A percentile compares a stretch with the other conserved stretches of the same genome.
These are phyloP conservation scores for Udeniomyces megalosporus DNA, from an alignment of 768 basidiomycete species.

Conservation along the genomic window DNA sequence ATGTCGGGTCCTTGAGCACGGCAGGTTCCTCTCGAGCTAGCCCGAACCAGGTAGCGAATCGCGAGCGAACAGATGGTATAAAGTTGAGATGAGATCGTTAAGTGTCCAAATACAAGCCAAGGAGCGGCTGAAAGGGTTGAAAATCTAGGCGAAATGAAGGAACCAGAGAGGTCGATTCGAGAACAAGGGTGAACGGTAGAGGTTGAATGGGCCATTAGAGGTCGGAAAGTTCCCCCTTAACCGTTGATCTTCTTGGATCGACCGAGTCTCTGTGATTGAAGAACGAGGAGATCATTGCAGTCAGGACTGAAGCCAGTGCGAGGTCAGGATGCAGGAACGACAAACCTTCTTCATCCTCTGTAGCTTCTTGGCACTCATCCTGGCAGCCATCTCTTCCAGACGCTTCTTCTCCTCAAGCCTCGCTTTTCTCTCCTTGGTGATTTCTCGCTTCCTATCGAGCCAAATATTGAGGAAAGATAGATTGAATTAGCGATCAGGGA, in stretches of 20 bases:
- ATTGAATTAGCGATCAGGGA: neutral
- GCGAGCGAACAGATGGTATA: too few species aligned
- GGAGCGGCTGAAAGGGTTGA: too few species aligned
- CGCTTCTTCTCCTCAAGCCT: slow-evolving; percentile 16
- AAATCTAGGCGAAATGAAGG: neutral
- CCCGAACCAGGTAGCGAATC: too few species aligned
- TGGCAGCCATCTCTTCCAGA: slow-evolving; percentile 14
- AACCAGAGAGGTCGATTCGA: neutral
- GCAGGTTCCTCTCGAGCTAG: too few species aligned
- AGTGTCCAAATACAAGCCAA: too few species aligned
- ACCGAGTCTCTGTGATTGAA: slow-evolving; percentile 5
- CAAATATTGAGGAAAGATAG: neutral
- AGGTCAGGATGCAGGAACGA: neutral
- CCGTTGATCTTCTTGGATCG: slow-evolving; percentile 17
- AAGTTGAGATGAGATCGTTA: too few species aligned
- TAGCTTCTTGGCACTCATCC: slow-evolving; percentile 15
- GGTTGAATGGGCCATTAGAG: too few species aligned
- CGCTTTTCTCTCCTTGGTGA: slow-evolving; percentile 12
- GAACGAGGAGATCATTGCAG: neutral
- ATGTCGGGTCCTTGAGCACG: too few species aligned
- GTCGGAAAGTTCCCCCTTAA: too few species aligned
- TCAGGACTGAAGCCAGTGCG: neutral
- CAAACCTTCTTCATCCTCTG: slow-evolving; percentile 16
- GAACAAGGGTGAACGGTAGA: neutral
- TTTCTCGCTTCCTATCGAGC: slow-evolving; percentile 2